Conservation (phyloP, 139 green algal genomes). For the Chlorella vulgaris region DNA sequence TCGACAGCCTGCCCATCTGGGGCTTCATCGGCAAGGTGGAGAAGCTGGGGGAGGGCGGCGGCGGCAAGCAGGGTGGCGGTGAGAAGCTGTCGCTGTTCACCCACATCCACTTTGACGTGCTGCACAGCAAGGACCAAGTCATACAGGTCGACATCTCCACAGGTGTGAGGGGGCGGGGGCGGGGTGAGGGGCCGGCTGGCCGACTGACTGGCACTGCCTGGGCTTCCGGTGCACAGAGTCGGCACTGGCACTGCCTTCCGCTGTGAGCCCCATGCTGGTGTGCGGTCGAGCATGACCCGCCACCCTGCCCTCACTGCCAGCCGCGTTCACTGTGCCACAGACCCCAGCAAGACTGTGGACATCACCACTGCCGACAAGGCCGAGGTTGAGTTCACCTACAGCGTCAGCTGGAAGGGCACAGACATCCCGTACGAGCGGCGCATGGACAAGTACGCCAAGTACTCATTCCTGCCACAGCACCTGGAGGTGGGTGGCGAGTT, state of each 20-base stretch:
- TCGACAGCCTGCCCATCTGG: conserved; percentile 97
- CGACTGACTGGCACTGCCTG: background rate
- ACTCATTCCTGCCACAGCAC: conserved; percentile 92
- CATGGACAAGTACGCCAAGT: conserved; percentile 91
- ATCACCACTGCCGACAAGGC: conserved; percentile 64
- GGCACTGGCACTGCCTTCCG: background rate
- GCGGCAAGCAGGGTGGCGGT: conserved; percentile 2
- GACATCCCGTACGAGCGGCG: conserved; percentile 74
- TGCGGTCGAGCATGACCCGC: too few species aligned
- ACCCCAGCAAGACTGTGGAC: conserved; percentile 73
- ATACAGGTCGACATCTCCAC: conserved; percentile 93
- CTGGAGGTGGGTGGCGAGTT: conserved; percentile 71
- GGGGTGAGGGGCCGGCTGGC: conserved; percentile 46
- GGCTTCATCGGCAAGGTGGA: conserved; percentile 93
- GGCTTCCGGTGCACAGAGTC: background rate
- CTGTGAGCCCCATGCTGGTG: background rate
- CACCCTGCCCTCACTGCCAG: background rate
- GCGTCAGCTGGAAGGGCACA: conserved; percentile 81
- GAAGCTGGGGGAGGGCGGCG: conserved; percentile 41
- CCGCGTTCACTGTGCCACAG: conserved; percentile 4
- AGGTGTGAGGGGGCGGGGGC: background rate
- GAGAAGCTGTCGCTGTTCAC: conserved; percentile 85
- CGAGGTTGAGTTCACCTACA: conserved; percentile 83
- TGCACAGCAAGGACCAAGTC: conserved; percentile 84
- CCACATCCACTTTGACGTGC: conserved; percentile 95